These are phyloP conservation scores for Chrysosporium keratinophilum DNA, from an alignment of 2,329 filamentous ascomycete genomes.

Conservation along the genomic window DNA sequence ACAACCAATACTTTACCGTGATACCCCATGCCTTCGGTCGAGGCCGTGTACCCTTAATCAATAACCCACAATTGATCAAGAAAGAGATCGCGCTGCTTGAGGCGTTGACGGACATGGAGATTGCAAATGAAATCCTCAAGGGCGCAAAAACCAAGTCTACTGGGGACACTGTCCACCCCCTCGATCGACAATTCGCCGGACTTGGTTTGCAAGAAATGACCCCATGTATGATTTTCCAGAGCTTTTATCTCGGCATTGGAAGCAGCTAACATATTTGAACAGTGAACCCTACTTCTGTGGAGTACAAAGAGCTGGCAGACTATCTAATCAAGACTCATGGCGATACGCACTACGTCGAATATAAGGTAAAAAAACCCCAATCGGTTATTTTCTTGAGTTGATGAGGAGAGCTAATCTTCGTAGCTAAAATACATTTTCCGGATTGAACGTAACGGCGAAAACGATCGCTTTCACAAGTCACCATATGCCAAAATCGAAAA, in stretches of 20 bases:
- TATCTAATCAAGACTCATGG: conserved; percentile 62
- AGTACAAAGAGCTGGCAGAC: conserved; percentile 54
- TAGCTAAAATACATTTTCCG: conserved; percentile 66
- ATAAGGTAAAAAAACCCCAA: conserved; percentile 21
- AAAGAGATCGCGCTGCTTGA: conserved; percentile 70
- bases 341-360: conserved; percentile 49
- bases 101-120: conserved; percentile 74
- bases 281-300: conserved; percentile 47
- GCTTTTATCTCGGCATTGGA: neutral
- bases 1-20: conserved; percentile 67
- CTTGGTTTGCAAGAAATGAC: conserved; percentile 69
- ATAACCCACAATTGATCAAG: conserved; percentile 49
- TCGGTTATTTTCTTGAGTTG: neutral
- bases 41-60: conserved; percentile 59
- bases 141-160: conserved; percentile 43
- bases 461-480: conserved; percentile 54
- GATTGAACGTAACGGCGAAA: conserved; percentile 64
- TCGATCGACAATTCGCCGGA: conserved; percentile 63
- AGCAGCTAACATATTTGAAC: neutral
- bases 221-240: conserved; percentile 32
- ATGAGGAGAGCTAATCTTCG: conserved; percentile 7
- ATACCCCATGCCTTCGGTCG: conserved; percentile 78
- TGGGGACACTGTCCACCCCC: conserved; percentile 44
- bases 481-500: conserved; percentile 42
- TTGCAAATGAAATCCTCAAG: conserved; percentile 68